Evolutionary conservation across 441 rosid species (phyloP).

Genomic region (Pelargonium cotyledonis): DNA sequence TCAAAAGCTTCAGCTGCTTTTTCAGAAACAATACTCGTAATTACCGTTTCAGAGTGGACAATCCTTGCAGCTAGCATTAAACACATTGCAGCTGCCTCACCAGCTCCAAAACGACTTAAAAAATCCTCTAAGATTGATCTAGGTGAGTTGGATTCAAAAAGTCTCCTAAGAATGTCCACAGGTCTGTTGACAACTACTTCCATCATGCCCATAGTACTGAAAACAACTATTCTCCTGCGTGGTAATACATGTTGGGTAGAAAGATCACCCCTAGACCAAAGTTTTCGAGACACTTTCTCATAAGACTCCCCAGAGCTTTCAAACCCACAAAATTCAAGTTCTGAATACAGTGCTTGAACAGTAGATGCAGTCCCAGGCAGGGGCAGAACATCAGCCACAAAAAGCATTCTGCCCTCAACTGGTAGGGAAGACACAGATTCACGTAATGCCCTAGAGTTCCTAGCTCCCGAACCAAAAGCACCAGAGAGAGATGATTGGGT

Average conservation of each 20-base stretch:
- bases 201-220: slow-evolving; percentile 97
- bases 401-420: slow-evolving; percentile 96
- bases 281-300: slow-evolving; percentile 76
- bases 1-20: slow-evolving; percentile 96
- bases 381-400: slow-evolving; percentile 86
- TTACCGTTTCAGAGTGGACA: slow-evolving; percentile 66
- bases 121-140: slow-evolving; percentile 84
- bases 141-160: slow-evolving; percentile 75
- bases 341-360: slow-evolving; percentile 74
- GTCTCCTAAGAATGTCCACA: slow-evolving; percentile 82
- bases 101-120: slow-evolving; percentile 90
- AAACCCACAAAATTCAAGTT: slow-evolving; percentile 69
- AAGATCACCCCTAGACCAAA: slow-evolving; percentile 96
- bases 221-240: slow-evolving; percentile 71
- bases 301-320: slow-evolving; percentile 60
- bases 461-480: slow-evolving; percentile 51
- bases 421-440: slow-evolving; percentile 83
- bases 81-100: slow-evolving; percentile 98
- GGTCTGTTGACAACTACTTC: slow-evolving; percentile 93
- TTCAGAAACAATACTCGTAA: slow-evolving; percentile 70
- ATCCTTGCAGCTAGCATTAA: slow-evolving; percentile 88
- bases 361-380: slow-evolving; percentile 69
- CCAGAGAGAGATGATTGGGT: slow-evolving; percentile 58
- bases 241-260: slow-evolving; percentile 86
- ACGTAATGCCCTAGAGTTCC: slow-evolving; percentile 74